These are phyloP conservation scores for Conticribra weissflogii DNA, from an alignment of 108 stramenopile species.

Conservation along the genomic window DNA sequence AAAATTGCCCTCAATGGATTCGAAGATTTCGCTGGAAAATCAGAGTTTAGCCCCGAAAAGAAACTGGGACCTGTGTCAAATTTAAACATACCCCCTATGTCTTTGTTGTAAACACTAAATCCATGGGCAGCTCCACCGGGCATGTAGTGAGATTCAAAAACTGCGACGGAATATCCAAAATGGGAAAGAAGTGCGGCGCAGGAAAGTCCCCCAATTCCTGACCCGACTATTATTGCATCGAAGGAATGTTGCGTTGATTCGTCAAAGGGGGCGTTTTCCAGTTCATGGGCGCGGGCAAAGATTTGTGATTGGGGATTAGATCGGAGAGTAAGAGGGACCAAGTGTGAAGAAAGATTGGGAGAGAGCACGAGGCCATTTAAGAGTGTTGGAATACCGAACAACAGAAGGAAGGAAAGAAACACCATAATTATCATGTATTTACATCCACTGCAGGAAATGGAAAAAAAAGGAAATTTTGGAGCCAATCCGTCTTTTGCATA, in stretches of 20 bases:
- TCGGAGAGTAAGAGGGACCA: too few species aligned
- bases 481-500: too few species aligned
- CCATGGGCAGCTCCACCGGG: slow-evolving; percentile 89
- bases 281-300: too few species aligned
- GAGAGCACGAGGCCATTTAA: too few species aligned
- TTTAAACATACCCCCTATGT: slow-evolving; percentile 53
- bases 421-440: too few species aligned
- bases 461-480: too few species aligned
- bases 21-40: slow-evolving; percentile 53
- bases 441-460: too few species aligned
- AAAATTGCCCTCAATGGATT: slow-evolving; percentile 73
- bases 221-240: slow-evolving; percentile 77
- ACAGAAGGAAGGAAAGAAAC: too few species aligned
- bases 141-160: slow-evolving; percentile 83
- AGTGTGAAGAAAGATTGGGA: too few species aligned
- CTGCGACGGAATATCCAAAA: slow-evolving; percentile 79
- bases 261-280: too few species aligned
- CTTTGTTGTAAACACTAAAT: slow-evolving; percentile 42
- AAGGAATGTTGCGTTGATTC: slow-evolving; percentile 48
- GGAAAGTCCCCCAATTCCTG: slow-evolving; percentile 88
- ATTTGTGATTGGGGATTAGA: too few species aligned
- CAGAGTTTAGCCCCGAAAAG: slow-evolving; percentile 78
- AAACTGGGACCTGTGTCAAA: slow-evolving; percentile 93
- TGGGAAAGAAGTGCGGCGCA: slow-evolving; percentile 72
- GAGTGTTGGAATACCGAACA: too few species aligned